phyloP scores from a whole-genome alignment of 441 rosid species.

The Euphorbia corollata region DNA sequence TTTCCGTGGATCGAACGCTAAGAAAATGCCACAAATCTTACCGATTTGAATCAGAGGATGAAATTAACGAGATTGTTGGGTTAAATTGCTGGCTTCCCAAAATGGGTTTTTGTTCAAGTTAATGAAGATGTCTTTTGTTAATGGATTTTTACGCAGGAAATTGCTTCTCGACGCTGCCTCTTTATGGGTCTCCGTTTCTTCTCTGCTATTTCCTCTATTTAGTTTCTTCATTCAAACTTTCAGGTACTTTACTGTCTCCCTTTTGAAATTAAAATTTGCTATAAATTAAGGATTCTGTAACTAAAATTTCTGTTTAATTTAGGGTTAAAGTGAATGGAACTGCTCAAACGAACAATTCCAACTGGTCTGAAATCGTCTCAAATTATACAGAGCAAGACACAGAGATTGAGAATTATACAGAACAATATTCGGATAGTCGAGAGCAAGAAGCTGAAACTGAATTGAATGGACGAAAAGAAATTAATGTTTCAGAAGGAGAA shows the following conservation, averaged over 20 bases:
- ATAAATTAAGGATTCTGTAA: neutral
- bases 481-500: conserved; percentile 8
- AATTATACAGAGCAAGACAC: conserved; percentile 16
- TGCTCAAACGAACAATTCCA: conserved; percentile 17
- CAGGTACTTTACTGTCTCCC: conserved; percentile 34
- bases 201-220: conserved; percentile 39
- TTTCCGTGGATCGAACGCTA: conserved; percentile 43
- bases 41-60: conserved; percentile 5
- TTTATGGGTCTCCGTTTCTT: conserved; percentile 37
- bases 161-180: conserved; percentile 26
- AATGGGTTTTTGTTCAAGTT: conserved; percentile 16
- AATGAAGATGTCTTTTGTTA: conserved; percentile 31
- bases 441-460: conserved; percentile 25
- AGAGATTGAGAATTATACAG: neutral
- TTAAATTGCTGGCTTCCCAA: conserved; percentile 31
- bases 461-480: conserved; percentile 7
- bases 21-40: conserved; percentile 17
- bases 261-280: neutral
- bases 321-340: conserved; percentile 22
- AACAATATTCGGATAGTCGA: conserved; percentile 4
- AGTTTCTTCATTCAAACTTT: conserved; percentile 22
- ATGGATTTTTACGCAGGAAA: conserved; percentile 29
- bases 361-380: conserved; percentile 1
- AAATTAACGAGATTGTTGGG: conserved; percentile 25
- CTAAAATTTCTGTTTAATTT: conserved; percentile 2